Conservation (phyloP, 75 land plant genomes). For the Selaginella tamariscina region DNA sequence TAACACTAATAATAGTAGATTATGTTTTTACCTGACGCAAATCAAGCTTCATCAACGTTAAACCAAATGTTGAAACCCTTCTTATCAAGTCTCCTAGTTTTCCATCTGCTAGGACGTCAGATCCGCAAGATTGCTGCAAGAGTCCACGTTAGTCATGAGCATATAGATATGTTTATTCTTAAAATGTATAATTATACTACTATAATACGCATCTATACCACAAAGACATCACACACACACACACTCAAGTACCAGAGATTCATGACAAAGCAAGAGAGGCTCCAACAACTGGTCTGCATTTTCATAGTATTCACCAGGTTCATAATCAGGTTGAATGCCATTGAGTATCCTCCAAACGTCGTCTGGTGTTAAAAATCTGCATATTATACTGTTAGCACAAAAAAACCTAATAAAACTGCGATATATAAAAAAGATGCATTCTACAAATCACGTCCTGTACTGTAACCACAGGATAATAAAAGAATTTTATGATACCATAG, state of each 20-base stretch:
- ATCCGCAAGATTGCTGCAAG: slow-evolving; percentile 3
- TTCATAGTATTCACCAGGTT: slow-evolving; percentile 5
- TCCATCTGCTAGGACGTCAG: slow-evolving; percentile 6
- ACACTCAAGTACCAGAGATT: slow-evolving; percentile 4
- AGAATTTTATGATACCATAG: too few relatives aligned
- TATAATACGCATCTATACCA: too few relatives aligned
- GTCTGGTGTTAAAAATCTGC: background rate
- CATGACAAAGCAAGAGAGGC: slow-evolving; percentile 8
- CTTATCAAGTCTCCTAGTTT: background rate
- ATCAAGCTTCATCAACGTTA: slow-evolving; percentile 11
- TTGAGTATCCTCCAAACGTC: slow-evolving; percentile 6
- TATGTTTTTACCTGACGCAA: background rate
- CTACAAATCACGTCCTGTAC: too few relatives aligned
- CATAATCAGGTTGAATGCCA: background rate
- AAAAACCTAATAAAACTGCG: background rate
- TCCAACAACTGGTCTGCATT: slow-evolving; percentile 1
- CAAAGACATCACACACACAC: too few relatives aligned
- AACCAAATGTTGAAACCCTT: slow-evolving; percentile 5
- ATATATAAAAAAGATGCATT: background rate
- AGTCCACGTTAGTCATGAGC: background rate
- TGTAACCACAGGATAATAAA: too few relatives aligned
- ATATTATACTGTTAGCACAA: background rate
- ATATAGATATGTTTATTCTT: background rate
- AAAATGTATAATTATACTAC: too few relatives aligned
- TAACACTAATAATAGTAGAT: too few relatives aligned